Evolutionary conservation across 2,329 filamentous ascomycete genomes (phyloP), one percentile per base, ranked within the genome.

Genomic region (Triangularia setosa): DNA sequence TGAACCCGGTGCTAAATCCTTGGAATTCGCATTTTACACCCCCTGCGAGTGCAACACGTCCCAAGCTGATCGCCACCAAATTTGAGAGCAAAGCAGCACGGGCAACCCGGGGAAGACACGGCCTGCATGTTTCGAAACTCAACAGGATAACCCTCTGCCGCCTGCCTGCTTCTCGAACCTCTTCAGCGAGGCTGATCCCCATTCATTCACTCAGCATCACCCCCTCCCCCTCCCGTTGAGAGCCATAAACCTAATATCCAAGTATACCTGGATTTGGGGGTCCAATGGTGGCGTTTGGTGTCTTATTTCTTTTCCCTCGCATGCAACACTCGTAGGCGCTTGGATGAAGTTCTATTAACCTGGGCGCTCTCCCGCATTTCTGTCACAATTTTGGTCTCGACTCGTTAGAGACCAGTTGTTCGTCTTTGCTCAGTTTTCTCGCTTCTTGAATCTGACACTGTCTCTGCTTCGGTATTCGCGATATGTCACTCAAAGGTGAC

Each of bases 401-500:
- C 21, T 55, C 52, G 52, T 55, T n/a, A 24, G 23, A 60, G 58
- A 33, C 25, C n/a, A 28, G 18, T 11, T 25, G n/a, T 7, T 8
- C 40, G 25, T 52, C n/a, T 16, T 52, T 57, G 48, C 11, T 56
- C 40, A 61, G 33, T 28, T 12, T 25, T 14, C 25, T 35, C 62
- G 27, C n/a, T 27, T 23, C 21, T 55, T 55, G 52, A 55, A 25
- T 55, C 52, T 55, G 23, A 18, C 23, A 55, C 18, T 55, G 52
- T 28, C 25, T 55, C 25, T 23, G 23, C 30, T n/a, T 44, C 30
- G 4, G 18, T 23, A 30, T 24, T 53, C 56, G 48, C 33, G 23
- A 65, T n/a, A n/a, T 63, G 64, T 54, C 48, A 4, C 57, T 65
- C 60, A 63, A 65, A 53, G 65, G 61, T 25, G 58, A 65, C 18